phyloP scores from a whole-genome alignment of 805 yeast species.

The Candida piceae region DNA sequence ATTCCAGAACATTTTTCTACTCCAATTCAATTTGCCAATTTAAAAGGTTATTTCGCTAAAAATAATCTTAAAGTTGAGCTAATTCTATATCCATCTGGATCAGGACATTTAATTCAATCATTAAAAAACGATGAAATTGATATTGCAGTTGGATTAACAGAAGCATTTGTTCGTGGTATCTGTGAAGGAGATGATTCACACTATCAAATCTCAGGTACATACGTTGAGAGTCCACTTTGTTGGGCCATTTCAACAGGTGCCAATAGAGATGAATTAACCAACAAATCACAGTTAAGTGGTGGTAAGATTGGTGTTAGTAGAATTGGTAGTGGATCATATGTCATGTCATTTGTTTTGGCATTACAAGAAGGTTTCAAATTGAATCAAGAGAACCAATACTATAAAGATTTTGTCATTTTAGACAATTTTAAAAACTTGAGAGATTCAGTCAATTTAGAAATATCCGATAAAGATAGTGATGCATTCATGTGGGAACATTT shows the following conservation, averaged over 20 bases:
- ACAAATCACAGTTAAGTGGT: slow-evolving; percentile 48
- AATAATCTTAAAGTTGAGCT: slow-evolving; percentile 53
- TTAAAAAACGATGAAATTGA: slow-evolving; percentile 62
- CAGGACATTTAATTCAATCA: slow-evolving; percentile 79
- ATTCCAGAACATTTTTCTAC: slow-evolving; percentile 92
- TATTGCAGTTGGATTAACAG: slow-evolving; percentile 84
- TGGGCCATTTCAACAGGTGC: slow-evolving; percentile 87
- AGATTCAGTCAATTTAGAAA: slow-evolving; percentile 64
- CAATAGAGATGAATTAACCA: slow-evolving; percentile 49
- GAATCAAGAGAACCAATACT: slow-evolving; percentile 36
- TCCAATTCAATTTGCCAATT: slow-evolving; percentile 69
- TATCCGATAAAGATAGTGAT: slow-evolving; percentile 48
- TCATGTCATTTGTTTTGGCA: slow-evolving; percentile 84
- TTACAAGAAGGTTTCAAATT: slow-evolving; percentile 46
- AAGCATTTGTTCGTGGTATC: slow-evolving; percentile 81
- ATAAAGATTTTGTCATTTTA: slow-evolving; percentile 48
- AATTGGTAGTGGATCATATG: slow-evolving; percentile 88
- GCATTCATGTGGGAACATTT: slow-evolving; percentile 97
- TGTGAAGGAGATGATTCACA: slow-evolving; percentile 57
- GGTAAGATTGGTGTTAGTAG: slow-evolving; percentile 73
- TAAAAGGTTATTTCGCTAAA: slow-evolving; percentile 49
- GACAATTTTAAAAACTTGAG: slow-evolving; percentile 72
- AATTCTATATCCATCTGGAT: slow-evolving; percentile 75
- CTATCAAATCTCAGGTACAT: slow-evolving; percentile 72
- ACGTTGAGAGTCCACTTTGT: slow-evolving; percentile 79